These are phyloP conservation scores for Plasmodium vinckei DNA, from an alignment of 169 alveolate genomes.

Conservation along the genomic window DNA sequence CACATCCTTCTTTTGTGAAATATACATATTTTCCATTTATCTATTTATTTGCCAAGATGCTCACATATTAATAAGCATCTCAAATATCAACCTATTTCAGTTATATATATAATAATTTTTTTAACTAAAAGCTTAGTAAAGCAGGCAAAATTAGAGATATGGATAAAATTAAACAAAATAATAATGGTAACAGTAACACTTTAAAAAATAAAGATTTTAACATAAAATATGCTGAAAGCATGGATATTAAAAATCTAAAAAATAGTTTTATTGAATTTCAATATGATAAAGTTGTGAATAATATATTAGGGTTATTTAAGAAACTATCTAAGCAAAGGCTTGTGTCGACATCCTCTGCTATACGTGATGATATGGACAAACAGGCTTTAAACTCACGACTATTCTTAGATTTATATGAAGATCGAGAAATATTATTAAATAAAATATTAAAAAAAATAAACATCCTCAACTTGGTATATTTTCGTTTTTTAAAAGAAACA, in stretches of 20 bases:
- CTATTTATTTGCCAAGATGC: no score
- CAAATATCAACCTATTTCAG: no score
- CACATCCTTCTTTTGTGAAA: no score
- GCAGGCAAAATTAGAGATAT: not conserved
- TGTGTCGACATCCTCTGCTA: slow-evolving; percentile 67
- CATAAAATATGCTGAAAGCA: slow-evolving; percentile 11
- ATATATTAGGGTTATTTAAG: slow-evolving; percentile 45
- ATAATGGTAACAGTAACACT: slow-evolving; percentile 13
- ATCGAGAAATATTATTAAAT: slow-evolving; percentile 57
- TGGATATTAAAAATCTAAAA: slow-evolving; percentile 27
- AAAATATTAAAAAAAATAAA: slow-evolving; percentile 69
- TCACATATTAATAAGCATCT: no score
- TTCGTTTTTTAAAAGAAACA: slow-evolving; percentile 71
- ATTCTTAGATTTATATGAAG: slow-evolving; percentile 65
- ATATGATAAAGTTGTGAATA: slow-evolving; percentile 67
- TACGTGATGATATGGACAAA: slow-evolving; percentile 59
- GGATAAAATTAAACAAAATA: slow-evolving; percentile 40
- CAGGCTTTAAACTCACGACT: slow-evolving; percentile 59
- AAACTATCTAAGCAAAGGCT: slow-evolving; percentile 36
- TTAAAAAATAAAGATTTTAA: slow-evolving; percentile 3
- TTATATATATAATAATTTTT: no score
- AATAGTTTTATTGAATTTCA: slow-evolving; percentile 60
- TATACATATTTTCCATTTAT: no score
- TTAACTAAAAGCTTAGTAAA: no score
- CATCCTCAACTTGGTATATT: slow-evolving; percentile 64